Conservation (phyloP, 768 basidiomycete genomes). For the Scleroderma citrinum region DNA sequence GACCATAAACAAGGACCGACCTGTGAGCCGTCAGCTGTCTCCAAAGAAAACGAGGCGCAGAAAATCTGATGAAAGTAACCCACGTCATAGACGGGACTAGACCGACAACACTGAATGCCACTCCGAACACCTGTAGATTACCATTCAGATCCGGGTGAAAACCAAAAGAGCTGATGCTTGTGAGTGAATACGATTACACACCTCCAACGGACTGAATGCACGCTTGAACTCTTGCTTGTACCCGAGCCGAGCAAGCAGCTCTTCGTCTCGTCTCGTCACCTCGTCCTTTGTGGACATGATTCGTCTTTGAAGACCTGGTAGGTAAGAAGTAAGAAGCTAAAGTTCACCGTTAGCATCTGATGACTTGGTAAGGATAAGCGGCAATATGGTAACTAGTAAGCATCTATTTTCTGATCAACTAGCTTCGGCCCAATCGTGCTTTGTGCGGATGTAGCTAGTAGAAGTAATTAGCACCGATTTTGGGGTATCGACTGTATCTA, state of each 20-base stretch:
- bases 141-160: background rate
- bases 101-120: constrained; percentile 27
- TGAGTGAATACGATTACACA: constrained; percentile 1
- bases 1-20: constrained; percentile 3
- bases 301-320: background rate
- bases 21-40: background rate
- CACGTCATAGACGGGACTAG: constrained; percentile 19
- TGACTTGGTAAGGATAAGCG: no score
- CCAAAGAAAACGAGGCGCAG: background rate
- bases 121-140: constrained; percentile 20
- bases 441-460: no score
- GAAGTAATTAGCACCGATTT: no score
- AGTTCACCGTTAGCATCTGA: no score
- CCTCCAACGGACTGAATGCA: constrained; percentile 18
- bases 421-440: no score
- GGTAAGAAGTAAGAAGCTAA: background rate
- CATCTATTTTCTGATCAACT: no score
- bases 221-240: constrained; percentile 27
- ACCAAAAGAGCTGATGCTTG: no score
- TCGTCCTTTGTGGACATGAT: background rate
- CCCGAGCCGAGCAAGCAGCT: constrained; percentile 19
- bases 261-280: constrained; percentile 9
- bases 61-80: background rate
- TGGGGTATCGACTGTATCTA: no score
- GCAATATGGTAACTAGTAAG: no score